Evolutionary conservation across 805 yeast genomes (phyloP).

Genomic region (Ogataea polymorpha): DNA sequence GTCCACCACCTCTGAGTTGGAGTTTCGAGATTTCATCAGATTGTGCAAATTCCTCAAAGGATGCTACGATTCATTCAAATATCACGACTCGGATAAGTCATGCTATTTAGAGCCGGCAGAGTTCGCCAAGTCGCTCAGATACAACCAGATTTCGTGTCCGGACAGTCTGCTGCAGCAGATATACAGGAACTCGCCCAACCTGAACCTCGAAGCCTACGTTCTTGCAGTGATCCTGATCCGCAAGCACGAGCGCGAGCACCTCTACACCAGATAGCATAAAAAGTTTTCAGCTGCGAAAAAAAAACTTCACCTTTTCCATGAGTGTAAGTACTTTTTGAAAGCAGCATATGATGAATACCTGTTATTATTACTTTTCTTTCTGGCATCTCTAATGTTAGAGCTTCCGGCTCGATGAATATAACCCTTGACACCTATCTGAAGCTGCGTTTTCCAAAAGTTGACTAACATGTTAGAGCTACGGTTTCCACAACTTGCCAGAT

Average conservation of each 20-base stretch:
- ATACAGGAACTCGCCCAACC: conserved; percentile 18
- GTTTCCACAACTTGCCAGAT: conserved; percentile 57
- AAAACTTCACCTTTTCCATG: neutral
- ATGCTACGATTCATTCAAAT: conserved; percentile 29
- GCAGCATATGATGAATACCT: conserved; percentile 30
- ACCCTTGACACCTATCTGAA: conserved; percentile 68
- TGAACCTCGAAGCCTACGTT: conserved; percentile 29
- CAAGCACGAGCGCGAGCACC: conserved; percentile 17
- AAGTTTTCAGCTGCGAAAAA: conserved; percentile 1
- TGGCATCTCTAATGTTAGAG: conserved; percentile 93
- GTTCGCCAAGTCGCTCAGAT: conserved; percentile 25
- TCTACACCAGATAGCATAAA: conserved; percentile 6
- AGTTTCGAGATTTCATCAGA: conserved; percentile 29
- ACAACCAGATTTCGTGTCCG: conserved; percentile 26
- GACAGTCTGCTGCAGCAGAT: conserved; percentile 20
- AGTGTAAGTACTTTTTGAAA: conserved; percentile 6
- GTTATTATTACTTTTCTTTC: conserved; percentile 52
- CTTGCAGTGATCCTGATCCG: conserved; percentile 29
- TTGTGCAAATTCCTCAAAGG: conserved; percentile 31
- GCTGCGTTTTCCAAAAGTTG: conserved; percentile 3
- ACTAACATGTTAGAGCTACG: conserved; percentile 23
- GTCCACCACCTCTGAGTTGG: conserved; percentile 16
- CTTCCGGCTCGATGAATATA: conserved; percentile 77
- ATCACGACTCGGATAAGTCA: conserved; percentile 29
- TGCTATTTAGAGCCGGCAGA: conserved; percentile 27